phyloP scores from a whole-genome alignment of 192 early-diverging fungal genomes.

The Mortierella alpina region DNA sequence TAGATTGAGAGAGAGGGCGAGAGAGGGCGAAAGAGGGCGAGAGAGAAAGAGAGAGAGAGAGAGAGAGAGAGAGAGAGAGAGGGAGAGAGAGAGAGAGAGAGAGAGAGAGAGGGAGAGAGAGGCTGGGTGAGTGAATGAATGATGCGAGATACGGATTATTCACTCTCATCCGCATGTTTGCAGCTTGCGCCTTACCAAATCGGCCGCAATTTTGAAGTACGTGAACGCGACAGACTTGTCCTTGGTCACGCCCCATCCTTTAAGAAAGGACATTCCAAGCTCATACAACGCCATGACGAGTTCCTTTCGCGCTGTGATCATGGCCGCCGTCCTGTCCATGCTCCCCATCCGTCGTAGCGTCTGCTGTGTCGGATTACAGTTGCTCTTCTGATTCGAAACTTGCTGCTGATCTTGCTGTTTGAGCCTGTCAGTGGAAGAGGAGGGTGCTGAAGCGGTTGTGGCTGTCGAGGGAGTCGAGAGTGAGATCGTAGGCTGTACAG shows the following conservation, averaged over 20 bases:
- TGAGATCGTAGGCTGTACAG: neutral
- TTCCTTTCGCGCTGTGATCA: slow-evolving; percentile 65
- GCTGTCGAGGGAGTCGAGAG: neutral
- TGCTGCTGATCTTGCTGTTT: neutral
- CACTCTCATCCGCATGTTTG: neutral
- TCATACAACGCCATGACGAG: slow-evolving; percentile 87
- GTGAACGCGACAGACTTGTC: slow-evolving; percentile 81
- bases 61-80: neutral
- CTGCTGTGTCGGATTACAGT: slow-evolving; percentile 7
- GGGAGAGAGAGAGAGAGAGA: too few relatives aligned
- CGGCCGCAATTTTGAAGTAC: slow-evolving; percentile 87
- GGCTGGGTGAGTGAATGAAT: neutral
- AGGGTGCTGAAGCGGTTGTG: neutral
- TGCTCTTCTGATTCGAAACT: neutral
- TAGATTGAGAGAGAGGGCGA: neutral
- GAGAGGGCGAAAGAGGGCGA: neutral
- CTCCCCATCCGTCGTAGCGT: slow-evolving; percentile 50
- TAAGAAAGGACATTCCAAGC: slow-evolving; percentile 74
- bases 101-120: too few relatives aligned
- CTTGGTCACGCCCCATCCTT: slow-evolving; percentile 84
- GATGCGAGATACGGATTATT: too few relatives aligned
- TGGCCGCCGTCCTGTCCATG: slow-evolving; percentile 41
- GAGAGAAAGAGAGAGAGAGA: neutral
- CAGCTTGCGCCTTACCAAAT: slow-evolving; percentile 52
- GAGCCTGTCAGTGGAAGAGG: neutral